Evolutionary conservation across 2,329 filamentous ascomycete species (phyloP).

Genomic region (Fusarium tupiense): DNA sequence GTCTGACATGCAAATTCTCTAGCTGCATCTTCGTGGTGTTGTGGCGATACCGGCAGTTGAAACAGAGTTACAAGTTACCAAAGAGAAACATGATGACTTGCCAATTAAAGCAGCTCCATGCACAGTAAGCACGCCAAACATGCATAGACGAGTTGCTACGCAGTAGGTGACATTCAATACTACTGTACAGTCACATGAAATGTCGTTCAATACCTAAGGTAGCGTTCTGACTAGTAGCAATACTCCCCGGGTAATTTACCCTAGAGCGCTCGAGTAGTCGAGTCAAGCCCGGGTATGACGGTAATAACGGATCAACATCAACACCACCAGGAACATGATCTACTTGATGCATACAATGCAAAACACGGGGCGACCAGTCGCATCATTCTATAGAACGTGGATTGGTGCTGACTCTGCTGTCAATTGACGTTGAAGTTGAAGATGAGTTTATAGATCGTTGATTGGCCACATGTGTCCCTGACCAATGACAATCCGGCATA

Average conservation of each 20-base stretch:
- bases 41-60: constrained; percentile 7
- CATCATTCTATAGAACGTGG: neutral
- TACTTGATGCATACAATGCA: neutral
- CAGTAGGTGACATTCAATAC: neutral
- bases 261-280: neutral
- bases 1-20: neutral
- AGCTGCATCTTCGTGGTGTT: constrained; percentile 1
- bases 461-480: constrained; percentile 26
- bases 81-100: neutral
- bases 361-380: neutral
- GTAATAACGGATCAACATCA: neutral
- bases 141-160: neutral
- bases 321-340: neutral
- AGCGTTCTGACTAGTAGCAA: neutral
- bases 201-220: neutral
- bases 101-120: neutral
- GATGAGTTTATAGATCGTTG: constrained; percentile 3
- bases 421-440: neutral
- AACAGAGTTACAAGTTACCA: constrained; percentile 7
- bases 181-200: neutral
- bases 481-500: constrained; percentile 18
- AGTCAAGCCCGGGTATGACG: neutral
- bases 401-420: neutral
- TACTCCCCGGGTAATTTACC: neutral
- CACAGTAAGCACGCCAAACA: neutral